phyloP scores from a whole-genome alignment of 2,329 filamentous ascomycete genomes.

The Neonectria coccinea region DNA sequence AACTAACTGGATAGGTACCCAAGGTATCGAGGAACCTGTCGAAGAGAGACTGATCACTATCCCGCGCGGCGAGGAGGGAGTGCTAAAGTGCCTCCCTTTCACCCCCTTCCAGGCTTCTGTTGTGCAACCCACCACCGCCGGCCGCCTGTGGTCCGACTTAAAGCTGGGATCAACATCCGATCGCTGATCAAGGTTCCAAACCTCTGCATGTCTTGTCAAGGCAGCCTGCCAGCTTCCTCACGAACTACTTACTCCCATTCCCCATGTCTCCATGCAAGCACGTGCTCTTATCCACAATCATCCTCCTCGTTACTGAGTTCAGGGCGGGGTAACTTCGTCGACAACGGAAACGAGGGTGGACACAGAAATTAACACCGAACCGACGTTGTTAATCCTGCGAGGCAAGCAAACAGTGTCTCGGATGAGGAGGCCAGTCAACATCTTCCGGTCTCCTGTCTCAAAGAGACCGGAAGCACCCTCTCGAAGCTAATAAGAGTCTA shows the following conservation, averaged over 20 bases:
- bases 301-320: background rate
- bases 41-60: background rate
- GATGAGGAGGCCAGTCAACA: background rate
- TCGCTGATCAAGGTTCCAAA: background rate
- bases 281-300: background rate
- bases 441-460: background rate
- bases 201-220: background rate
- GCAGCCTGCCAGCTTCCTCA: background rate
- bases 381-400: background rate
- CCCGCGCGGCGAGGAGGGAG: background rate
- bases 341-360: background rate
- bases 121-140: constrained; percentile 3
- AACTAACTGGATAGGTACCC: background rate
- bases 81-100: background rate
- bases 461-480: background rate
- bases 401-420: background rate
- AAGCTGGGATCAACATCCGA: background rate
- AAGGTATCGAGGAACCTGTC: too few relatives aligned
- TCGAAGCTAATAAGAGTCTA: background rate
- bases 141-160: background rate
- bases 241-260: background rate
- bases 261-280: background rate
- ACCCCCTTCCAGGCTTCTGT: background rate
- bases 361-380: background rate
- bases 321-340: background rate